These are phyloP conservation scores for Globisporangium apiculatum DNA, from an alignment of 352 stramenopile species.

Conservation along the genomic window DNA sequence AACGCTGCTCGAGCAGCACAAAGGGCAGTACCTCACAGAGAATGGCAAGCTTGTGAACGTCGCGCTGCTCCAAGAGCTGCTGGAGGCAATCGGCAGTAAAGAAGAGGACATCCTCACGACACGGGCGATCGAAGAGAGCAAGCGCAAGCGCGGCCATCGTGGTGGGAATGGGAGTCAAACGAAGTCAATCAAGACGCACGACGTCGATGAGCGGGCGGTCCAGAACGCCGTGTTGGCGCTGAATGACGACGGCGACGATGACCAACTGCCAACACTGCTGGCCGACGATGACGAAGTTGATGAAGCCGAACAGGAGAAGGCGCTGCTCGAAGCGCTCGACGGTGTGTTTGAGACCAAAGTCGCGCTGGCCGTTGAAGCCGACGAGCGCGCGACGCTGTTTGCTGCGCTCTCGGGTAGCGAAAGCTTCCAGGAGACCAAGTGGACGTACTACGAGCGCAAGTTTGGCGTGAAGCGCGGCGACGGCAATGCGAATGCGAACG, in stretches of 20 bases:
- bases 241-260: conserved; percentile 17
- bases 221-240: conserved; percentile 39
- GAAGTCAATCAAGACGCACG: conserved; percentile 19
- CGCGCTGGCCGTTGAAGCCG: conserved; percentile 31
- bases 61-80: conserved; percentile 88
- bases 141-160: conserved; percentile 21
- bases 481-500: conserved; percentile 39
- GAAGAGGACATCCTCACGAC: conserved; percentile 93
- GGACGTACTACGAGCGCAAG: conserved; percentile 81
- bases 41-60: conserved; percentile 88
- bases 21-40: conserved; percentile 91
- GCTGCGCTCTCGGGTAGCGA: conserved; percentile 43
- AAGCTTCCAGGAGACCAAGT: conserved; percentile 82
- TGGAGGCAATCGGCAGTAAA: conserved; percentile 88
- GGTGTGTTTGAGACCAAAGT: conserved; percentile 37
- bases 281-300: conserved; percentile 35
- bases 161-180: conserved; percentile 14
- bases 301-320: conserved; percentile 41
- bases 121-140: conserved; percentile 49
- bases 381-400: conserved; percentile 36
- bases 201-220: conserved; percentile 40
- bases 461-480: conserved; percentile 58
- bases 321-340: conserved; percentile 56
- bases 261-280: conserved; percentile 23
- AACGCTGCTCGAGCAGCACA: conserved; percentile 74